Percentiles rank a stretch among this genome's conserved stretches.
Evolutionary conservation across 352 stramenopile genomes (phyloP).

Genomic region (Phytophthora sansomeana): DNA sequence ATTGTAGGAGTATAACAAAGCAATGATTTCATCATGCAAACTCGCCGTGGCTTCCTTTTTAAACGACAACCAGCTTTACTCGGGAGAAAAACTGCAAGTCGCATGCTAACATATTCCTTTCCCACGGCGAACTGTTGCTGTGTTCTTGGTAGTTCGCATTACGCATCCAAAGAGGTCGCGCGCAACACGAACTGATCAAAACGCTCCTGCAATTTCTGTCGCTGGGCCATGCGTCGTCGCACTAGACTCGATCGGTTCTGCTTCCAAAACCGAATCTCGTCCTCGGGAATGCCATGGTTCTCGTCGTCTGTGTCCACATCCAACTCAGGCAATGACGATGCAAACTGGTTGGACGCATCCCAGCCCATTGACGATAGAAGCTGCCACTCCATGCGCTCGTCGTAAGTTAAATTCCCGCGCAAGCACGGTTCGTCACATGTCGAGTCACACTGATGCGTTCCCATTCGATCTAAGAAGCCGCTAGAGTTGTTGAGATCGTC

Average conservation of each 20-base stretch:
- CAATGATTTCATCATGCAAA: conserved; percentile 35
- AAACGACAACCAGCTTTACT: conserved; percentile 11
- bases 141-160: conserved; percentile 25
- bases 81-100: neutral
- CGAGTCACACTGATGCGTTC: conserved; percentile 59
- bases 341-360: conserved; percentile 69
- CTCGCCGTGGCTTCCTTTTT: conserved; percentile 15
- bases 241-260: conserved; percentile 80
- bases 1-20: conserved; percentile 38
- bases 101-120: conserved; percentile 5
- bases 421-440: conserved; percentile 62
- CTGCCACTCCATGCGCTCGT: conserved; percentile 79
- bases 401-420: conserved; percentile 57
- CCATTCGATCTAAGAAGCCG: conserved; percentile 43
- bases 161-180: conserved; percentile 55
- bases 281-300: conserved; percentile 82
- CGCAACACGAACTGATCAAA: conserved; percentile 88
- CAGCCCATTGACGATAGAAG: conserved; percentile 89
- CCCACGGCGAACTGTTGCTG: conserved; percentile 16
- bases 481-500: conserved; percentile 51
- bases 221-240: conserved; percentile 78
- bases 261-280: conserved; percentile 90
- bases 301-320: conserved; percentile 83
- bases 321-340: conserved; percentile 67
- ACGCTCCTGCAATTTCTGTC: conserved; percentile 86